Conservation (phyloP, 345 rosid genomes). For the Brassica rapa region DNA sequence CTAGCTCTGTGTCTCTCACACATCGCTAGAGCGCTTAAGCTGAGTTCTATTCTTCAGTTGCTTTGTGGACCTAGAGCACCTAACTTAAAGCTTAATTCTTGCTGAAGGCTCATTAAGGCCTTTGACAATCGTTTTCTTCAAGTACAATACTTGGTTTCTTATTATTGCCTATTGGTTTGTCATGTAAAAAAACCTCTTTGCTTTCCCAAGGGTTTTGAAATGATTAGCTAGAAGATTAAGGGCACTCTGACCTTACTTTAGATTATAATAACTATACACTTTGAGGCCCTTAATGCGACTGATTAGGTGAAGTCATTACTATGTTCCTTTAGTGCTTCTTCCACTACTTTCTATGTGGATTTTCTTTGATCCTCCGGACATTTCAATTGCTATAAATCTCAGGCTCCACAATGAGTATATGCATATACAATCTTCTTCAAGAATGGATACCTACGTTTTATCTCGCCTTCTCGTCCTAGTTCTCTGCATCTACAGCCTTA, state of each 20-base stretch:
- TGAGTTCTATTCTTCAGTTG: background rate
- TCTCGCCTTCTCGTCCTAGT: slow-evolving; percentile 44
- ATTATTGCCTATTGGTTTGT: slow-evolving; percentile 39
- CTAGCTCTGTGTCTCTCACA: background rate
- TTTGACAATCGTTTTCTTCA: background rate
- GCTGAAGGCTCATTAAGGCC: slow-evolving; percentile 3
- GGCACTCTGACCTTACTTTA: slow-evolving; percentile 36
- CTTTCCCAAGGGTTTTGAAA: slow-evolving; percentile 27
- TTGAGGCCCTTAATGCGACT: slow-evolving; percentile 23
- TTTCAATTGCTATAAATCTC: slow-evolving; percentile 49
- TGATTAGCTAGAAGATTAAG: slow-evolving; percentile 37
- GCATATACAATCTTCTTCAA: too few relatives aligned
- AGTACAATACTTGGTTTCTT: background rate
- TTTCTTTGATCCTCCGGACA: slow-evolving; percentile 19
- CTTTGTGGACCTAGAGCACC: background rate
- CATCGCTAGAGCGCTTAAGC: background rate
- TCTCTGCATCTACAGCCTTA: slow-evolving; percentile 39
- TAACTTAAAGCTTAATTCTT: background rate
- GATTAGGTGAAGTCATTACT: slow-evolving; percentile 54
- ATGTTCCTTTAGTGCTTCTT: slow-evolving; percentile 54
- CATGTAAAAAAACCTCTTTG: slow-evolving; percentile 29
- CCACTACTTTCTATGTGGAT: slow-evolving; percentile 53
- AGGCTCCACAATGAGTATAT: background rate
- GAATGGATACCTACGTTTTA: slow-evolving; percentile 43
- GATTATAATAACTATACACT: slow-evolving; percentile 38